Percentiles rank a stretch among this genome's conserved stretches.
phyloP scores from a whole-genome alignment of 2,329 filamentous ascomycete genomes.

The Dactylellina cionopaga region DNA sequence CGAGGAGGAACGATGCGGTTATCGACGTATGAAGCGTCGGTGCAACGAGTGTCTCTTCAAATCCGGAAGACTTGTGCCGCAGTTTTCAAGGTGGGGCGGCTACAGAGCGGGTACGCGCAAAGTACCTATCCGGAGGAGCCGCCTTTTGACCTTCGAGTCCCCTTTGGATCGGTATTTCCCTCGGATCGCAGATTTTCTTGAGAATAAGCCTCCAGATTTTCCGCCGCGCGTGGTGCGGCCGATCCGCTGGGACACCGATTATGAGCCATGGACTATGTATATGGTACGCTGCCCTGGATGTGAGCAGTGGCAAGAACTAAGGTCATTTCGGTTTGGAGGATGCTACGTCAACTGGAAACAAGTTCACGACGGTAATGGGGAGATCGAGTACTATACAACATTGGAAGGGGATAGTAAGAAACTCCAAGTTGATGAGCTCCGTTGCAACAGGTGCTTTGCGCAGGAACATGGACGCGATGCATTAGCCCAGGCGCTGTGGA shows the following conservation, averaged over 20 bases:
- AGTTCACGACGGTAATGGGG: background rate
- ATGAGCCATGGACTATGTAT: constrained; percentile 33
- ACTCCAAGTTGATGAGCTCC: background rate
- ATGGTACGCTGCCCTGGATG: constrained; percentile 45
- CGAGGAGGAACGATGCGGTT: constrained; percentile 11
- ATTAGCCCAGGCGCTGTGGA: background rate
- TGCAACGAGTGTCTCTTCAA: constrained; percentile 49
- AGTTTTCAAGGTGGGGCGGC: background rate
- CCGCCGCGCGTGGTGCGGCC: background rate
- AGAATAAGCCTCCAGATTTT: constrained; percentile 9
- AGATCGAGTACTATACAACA: background rate
- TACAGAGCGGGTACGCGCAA: constrained; percentile 7
- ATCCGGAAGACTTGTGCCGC: constrained; percentile 13
- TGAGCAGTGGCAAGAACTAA: constrained; percentile 33
- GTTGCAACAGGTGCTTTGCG: background rate
- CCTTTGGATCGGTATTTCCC: constrained; percentile 6
- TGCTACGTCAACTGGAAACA: constrained; percentile 16
- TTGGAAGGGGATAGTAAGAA: background rate
- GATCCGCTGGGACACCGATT: background rate
- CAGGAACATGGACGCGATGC: constrained; percentile 1
- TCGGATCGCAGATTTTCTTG: constrained; percentile 2
- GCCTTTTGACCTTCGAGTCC: constrained; percentile 6
- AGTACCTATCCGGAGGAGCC: constrained; percentile 4
- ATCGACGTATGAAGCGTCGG: constrained; percentile 28
- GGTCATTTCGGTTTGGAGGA: constrained; percentile 19